phyloP scores from a whole-genome alignment of 331 rosid genomes.

The Malus hybrid region DNA sequence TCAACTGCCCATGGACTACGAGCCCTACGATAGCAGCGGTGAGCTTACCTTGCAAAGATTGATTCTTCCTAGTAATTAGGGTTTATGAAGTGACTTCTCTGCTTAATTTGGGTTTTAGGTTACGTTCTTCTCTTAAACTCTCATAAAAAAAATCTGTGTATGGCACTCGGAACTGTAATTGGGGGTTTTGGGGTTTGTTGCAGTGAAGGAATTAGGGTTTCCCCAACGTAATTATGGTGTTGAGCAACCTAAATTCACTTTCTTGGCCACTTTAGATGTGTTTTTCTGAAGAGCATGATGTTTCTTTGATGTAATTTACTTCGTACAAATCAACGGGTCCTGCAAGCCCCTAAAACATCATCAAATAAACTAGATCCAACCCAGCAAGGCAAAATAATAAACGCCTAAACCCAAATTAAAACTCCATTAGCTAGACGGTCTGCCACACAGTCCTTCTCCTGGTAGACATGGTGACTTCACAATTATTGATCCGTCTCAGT shows the following conservation, averaged over 20 bases:
- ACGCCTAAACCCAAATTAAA: background rate
- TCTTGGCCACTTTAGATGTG: background rate
- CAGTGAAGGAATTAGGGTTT: background rate
- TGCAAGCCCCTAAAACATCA: background rate
- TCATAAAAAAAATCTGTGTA: background rate
- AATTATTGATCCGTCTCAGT: background rate
- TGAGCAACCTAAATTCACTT: background rate
- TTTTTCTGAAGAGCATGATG: background rate
- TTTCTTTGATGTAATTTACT: background rate
- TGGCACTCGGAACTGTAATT: background rate
- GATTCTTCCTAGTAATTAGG: conserved; percentile 12
- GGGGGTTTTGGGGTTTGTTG: conserved; percentile 5
- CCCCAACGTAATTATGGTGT: background rate
- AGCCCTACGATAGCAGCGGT: conserved; percentile 96
- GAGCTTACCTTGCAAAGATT: conserved; percentile 18
- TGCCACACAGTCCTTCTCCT: background rate
- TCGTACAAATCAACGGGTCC: background rate
- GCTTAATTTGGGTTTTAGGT: conserved; percentile 6
- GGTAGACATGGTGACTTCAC: background rate
- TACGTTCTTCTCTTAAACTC: background rate
- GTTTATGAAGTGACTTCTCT: conserved; percentile 9
- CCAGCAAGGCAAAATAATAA: background rate
- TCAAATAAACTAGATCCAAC: background rate
- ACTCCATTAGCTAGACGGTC: background rate
- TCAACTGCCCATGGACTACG: conserved; percentile 86